phyloP scores from a whole-genome alignment of 140 eudicot species.

The Flaveria floridana region DNA sequence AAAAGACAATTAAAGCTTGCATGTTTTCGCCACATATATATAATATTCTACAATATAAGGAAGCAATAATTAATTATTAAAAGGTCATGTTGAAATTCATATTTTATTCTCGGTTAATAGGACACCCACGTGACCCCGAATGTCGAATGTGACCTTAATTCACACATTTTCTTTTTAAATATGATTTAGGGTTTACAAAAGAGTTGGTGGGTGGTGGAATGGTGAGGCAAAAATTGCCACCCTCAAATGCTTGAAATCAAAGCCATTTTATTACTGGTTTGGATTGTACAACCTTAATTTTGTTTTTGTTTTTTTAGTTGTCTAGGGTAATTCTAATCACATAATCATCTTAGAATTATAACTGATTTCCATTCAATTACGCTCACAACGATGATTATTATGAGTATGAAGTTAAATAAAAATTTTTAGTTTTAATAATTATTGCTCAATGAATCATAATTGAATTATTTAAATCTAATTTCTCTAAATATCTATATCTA shows the following conservation, averaged over 20 bases:
- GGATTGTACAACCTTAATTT: not conserved
- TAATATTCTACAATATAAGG: slow-evolving; percentile 10
- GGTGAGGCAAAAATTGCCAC: slow-evolving; percentile 14
- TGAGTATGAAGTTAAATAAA: no score
- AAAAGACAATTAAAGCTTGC: no score
- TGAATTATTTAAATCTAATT: no score
- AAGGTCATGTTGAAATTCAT: not conserved
- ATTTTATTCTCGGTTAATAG: not conserved
- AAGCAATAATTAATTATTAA: slow-evolving; percentile 1
- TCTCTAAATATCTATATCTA: no score
- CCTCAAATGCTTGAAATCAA: slow-evolving; percentile 18
- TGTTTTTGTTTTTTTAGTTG: no score
- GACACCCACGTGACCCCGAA: slow-evolving; percentile 29
- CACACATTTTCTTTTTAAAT: not conserved
- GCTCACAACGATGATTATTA: no score
- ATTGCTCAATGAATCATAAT: no score
- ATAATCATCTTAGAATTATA: no score
- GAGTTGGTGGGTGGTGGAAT: slow-evolving; percentile 17
- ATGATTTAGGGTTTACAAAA: slow-evolving; percentile 8
- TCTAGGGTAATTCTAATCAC: no score
- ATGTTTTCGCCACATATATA: not conserved
- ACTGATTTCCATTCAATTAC: no score
- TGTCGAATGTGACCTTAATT: slow-evolving; percentile 17
- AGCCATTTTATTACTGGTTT: slow-evolving; percentile 13
- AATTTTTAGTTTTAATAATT: no score